These are phyloP conservation scores for Trametes villosa DNA, from an alignment of 768 basidiomycete species.

Conservation along the genomic window DNA sequence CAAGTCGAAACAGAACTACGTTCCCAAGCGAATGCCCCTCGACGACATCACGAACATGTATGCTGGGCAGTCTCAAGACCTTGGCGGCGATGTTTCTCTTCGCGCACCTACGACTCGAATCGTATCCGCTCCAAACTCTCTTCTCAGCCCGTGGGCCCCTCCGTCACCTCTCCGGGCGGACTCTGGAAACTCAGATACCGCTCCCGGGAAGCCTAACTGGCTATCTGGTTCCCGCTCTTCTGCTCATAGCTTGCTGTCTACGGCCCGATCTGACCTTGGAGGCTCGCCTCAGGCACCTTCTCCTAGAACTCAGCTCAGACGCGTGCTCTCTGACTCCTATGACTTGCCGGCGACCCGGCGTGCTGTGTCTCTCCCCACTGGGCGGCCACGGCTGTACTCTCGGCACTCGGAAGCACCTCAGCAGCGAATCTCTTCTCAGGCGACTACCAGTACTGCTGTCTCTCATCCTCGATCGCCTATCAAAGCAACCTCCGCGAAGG, in stretches of 20 bases:
- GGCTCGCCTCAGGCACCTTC: too few species aligned
- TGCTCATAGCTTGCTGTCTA: neutral
- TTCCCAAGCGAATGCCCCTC: slow-evolving; percentile 1
- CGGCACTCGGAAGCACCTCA: neutral
- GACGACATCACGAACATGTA: slow-evolving; percentile 19
- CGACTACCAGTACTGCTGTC: slow-evolving; percentile 14
- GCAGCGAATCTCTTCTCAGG: slow-evolving; percentile 9
- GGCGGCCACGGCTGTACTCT: neutral
- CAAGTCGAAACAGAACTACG: neutral
- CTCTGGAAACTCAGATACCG: slow-evolving; percentile 4
- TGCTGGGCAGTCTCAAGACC: neutral
- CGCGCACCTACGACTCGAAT: neutral
- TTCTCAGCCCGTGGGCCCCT: neutral
- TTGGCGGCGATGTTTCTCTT: neutral
- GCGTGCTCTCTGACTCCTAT: slow-evolving; percentile 14
- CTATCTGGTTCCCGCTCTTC: neutral
- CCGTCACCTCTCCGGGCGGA: neutral
- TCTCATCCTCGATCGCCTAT: neutral
- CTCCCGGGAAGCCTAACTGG: too few species aligned
- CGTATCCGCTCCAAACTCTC: neutral
- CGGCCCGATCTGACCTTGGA: too few species aligned
- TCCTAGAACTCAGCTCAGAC: slow-evolving; percentile 15
- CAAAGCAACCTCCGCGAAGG: neutral
- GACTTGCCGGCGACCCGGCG: neutral
- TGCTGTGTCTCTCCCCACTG: neutral